phyloP scores from a whole-genome alignment of 2,329 filamentous ascomycete genomes.

The Tolypocladium ophioglossoides region DNA sequence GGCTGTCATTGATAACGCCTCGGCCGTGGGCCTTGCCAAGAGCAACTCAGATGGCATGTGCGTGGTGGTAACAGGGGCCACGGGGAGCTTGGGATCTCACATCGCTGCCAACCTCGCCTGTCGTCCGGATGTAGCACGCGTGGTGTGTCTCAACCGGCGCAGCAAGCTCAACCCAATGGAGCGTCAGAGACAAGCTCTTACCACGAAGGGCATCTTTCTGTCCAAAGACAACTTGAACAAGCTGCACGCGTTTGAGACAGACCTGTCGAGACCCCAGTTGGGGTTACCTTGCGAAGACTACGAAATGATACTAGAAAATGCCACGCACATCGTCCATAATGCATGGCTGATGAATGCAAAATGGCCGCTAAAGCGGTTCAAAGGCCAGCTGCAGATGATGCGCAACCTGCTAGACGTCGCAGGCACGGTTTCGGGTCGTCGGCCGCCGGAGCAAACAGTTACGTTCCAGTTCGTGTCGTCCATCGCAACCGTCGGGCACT shows the following conservation, averaged over 20 bases:
- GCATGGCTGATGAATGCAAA: slow-evolving; percentile 37
- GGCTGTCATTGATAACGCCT: background rate
- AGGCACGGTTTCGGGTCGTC: slow-evolving; percentile 13
- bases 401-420: slow-evolving; percentile 35
- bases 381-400: slow-evolving; percentile 32
- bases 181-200: background rate
- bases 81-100: slow-evolving; percentile 27
- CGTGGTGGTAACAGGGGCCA: slow-evolving; percentile 26
- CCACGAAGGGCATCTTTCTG: background rate
- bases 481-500: slow-evolving; percentile 24
- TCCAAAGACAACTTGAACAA: background rate
- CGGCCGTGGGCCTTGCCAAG: background rate
- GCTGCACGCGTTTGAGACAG: background rate
- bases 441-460: slow-evolving; percentile 4
- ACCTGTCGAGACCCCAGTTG: slow-evolving; percentile 21
- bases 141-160: slow-evolving; percentile 35
- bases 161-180: background rate
- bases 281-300: slow-evolving; percentile 30
- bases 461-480: slow-evolving; percentile 31
- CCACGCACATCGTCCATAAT: slow-evolving; percentile 40
- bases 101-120: slow-evolving; percentile 18
- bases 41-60: background rate
- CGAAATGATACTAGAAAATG: slow-evolving; percentile 18
- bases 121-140: slow-evolving; percentile 12
- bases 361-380: slow-evolving; percentile 24